A percentile compares a stretch with the other conserved stretches of the same genome.
These are phyloP conservation scores for Candida lessepsii DNA, from an alignment of 805 yeast genomes.

Conservation along the genomic window DNA sequence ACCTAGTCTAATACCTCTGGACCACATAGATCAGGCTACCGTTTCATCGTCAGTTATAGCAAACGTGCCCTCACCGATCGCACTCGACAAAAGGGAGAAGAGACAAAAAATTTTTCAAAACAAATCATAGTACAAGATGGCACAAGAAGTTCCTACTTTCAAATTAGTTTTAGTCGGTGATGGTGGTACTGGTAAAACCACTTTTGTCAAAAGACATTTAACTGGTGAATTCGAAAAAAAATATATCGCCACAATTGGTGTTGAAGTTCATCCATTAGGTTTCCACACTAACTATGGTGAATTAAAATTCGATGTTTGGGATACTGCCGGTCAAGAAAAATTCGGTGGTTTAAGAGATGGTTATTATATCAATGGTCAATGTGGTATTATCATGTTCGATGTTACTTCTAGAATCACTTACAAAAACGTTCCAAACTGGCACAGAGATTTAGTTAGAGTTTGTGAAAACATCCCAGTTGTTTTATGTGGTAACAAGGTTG, in stretches of 20 bases:
- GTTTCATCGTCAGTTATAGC: neutral
- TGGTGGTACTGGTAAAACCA: constrained; percentile 99
- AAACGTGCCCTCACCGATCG: constrained; percentile 5
- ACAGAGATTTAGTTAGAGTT: constrained; percentile 98
- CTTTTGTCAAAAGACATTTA: constrained; percentile 98
- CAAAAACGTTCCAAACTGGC: constrained; percentile 99
- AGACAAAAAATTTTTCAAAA: constrained; percentile 10
- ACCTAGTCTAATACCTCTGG: too few species aligned
- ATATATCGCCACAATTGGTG: constrained; percentile 99
- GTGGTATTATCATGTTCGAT: constrained; percentile 99
- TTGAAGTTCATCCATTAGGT: constrained; percentile 97
- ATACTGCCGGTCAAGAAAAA: constrained; percentile 99
- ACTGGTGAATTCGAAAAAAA: constrained; percentile 99
- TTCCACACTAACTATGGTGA: constrained; percentile 99
- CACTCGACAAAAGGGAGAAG: constrained; percentile 8
- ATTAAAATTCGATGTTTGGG: constrained; percentile 99
- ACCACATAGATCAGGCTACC: too few species aligned
- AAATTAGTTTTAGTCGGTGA: constrained; percentile 99
- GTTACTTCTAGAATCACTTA: constrained; percentile 99
- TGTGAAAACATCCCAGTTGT: constrained; percentile 99
- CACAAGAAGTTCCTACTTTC: constrained; percentile 89
- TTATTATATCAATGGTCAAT: constrained; percentile 98
- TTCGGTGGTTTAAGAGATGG: constrained; percentile 99
- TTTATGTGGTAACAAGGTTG: constrained; percentile 98
- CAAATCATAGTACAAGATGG: constrained; percentile 39